Percentiles rank a stretch among this genome's conserved stretches.
Conservation (phyloP, 179 eudicot genomes). For the Spergularia azorica region DNA sequence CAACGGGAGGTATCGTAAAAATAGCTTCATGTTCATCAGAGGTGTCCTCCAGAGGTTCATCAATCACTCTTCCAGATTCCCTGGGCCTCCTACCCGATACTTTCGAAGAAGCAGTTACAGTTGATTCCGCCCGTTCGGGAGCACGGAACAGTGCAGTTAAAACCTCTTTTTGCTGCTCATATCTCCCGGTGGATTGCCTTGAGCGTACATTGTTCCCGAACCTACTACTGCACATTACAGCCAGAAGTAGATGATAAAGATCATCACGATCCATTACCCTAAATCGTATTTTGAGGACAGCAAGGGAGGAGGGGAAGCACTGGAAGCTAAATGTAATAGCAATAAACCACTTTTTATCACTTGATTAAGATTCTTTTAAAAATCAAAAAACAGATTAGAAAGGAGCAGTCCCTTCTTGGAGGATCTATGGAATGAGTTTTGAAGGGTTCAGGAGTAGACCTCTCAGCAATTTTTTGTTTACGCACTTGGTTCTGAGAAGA, state of each 20-base stretch:
- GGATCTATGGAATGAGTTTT: neutral
- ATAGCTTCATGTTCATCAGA: slow-evolving; percentile 13
- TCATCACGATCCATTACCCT: neutral
- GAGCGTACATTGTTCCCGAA: slow-evolving; percentile 11
- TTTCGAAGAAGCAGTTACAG: neutral
- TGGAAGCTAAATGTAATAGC: neutral
- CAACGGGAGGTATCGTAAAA: slow-evolving; percentile 1
- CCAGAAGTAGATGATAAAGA: neutral
- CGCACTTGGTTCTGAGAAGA: slow-evolving; percentile 17
- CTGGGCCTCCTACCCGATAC: slow-evolving; percentile 17
- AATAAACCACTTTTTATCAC: too few relatives aligned
- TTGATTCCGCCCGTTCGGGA: slow-evolving; percentile 22
- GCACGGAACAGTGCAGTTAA: slow-evolving; percentile 29
- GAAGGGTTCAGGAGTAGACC: slow-evolving; percentile 21
- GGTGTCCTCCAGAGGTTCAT: slow-evolving; percentile 26
- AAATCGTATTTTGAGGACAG: neutral
- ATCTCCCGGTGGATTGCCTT: slow-evolving; percentile 20
- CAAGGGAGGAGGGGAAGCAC: neutral
- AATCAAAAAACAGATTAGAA: neutral
- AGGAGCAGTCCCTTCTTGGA: neutral
- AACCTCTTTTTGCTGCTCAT: slow-evolving; percentile 26
- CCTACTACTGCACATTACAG: slow-evolving; percentile 25
- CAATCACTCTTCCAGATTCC: slow-evolving; percentile 16
- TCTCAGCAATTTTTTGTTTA: slow-evolving; percentile 14
- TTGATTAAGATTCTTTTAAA: neutral